Conservation (phyloP, 176 grass and related monocot species). For the Puccinellia tenuiflora region DNA sequence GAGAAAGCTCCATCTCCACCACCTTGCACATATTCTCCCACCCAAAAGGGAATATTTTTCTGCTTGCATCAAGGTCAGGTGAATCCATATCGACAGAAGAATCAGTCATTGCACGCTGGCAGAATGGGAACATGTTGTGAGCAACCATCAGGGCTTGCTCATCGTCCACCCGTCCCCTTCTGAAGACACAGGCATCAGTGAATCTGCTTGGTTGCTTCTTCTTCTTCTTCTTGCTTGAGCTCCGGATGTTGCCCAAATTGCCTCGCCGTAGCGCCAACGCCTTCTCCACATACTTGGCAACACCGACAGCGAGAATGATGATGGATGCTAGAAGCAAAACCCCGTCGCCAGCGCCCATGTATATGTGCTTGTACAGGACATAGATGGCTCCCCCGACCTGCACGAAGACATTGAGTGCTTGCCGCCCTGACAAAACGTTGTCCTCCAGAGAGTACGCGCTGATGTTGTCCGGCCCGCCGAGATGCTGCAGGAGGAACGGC, state of each 20-base stretch:
- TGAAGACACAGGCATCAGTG: neutral
- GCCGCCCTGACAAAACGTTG: neutral
- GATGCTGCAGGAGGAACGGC: neutral
- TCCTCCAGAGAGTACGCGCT: neutral
- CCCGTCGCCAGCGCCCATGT: neutral
- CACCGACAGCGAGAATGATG: neutral
- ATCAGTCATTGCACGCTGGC: neutral
- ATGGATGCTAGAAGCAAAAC: neutral
- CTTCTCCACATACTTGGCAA: neutral
- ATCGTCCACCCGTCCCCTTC: neutral
- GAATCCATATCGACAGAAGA: neutral
- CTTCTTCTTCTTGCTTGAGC: neutral
- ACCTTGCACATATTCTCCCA: neutral
- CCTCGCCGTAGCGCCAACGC: neutral
- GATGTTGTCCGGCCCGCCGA: neutral
- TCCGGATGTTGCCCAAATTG: neutral
- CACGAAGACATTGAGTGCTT: neutral
- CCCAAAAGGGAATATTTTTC: neutral
- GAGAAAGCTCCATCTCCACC: slow-evolving; percentile 21
- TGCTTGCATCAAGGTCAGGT: neutral
- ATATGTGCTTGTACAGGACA: neutral
- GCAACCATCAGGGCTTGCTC: neutral
- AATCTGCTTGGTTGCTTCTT: neutral
- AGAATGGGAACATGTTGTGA: neutral
- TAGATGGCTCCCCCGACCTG: neutral